Evolutionary conservation across 2,329 filamentous ascomycete species (phyloP), one percentile per base, ranked within the genome.

Genomic region (Cryphonectria japonica): DNA sequence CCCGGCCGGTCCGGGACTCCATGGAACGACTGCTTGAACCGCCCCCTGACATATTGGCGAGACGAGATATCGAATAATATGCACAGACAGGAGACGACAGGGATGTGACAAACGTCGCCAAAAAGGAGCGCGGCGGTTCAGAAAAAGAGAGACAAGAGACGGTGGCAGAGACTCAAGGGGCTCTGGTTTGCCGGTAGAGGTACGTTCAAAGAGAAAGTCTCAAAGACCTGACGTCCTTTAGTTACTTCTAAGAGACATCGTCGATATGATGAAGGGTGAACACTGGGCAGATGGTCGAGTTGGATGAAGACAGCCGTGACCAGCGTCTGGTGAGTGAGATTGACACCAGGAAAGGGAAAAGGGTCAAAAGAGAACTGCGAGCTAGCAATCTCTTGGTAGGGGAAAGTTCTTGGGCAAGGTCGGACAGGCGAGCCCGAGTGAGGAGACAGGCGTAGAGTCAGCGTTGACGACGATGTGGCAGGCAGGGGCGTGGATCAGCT

Each of bases 1-100:
- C 90, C 79, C 93, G 88, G 77, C 93, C 93, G 69, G 89, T 91
- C 78, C 93, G 88, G 73, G 92, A 93, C 84, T 94, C 87, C 89
- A 91, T 91, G 67, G 88, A 83, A 76, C 88, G 88, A 77, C 78
- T 83, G 73, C 76, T 80, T 54, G 71, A 70, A 37, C 66, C 66
- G 57, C 71, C 71, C 32, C 71, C 71, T 41, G 69, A 72, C 71
- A 72, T 72, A 22, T 67, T 71, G 69, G 61, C 61, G 54, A 57
- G 59, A 60, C 78, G 70, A 72, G 67, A 71, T 76, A 77, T 59
- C 76, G 79, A 78, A 69, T 74, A 77, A 62, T 71, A 71, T 65
- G 66, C 68, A 60, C 72, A 70, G 69, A 46, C 52, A 43, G 19
- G 46, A 54, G 26, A 61, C n/a, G 13, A 66, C 39, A 68, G 39